Base-by-base conservation (phyloP, 2,329 filamentous ascomycete genomes). In the Drechslera avenae region DNA sequence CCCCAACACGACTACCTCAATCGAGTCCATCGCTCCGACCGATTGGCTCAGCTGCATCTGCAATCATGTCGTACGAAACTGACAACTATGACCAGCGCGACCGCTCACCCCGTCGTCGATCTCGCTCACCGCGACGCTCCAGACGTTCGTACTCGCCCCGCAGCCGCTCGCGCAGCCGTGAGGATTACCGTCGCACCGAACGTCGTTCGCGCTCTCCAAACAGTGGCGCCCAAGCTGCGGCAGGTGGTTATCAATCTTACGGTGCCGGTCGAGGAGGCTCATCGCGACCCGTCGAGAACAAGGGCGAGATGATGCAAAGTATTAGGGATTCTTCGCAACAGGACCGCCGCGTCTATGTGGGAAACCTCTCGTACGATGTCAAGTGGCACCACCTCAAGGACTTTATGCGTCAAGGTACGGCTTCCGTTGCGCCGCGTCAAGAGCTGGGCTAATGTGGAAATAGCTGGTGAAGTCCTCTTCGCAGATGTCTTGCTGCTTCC, bases 351-450 rank as follows among this genome's bases (percentile, higher is more conserved):
- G 94, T 99, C 85, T 99, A 99, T 76, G 94, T 99, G 75, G 94
- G 94, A 78, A 99, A 99, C 75, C 84, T 99, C 67, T 94, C 92
- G 41, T 99, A 99, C 81, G 94, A 99, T 82, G 94, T 99, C 76
- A 99, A 99, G 82, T 99, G 94, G 94, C 93, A 97, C 81, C 94
- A 97, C 73, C 86, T 99, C 59, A 99, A 99, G 82, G 94, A 99
- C 81, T 97, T 97, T 75, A 99, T 99, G 94, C 89, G 94, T 85
- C 91, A 96, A 86, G 93, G 94, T 97, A 82, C 81, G 88, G 63
- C 62, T 60, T 21, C 56, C 34, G 58, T 17, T 36, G 46, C 53
- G 42, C 54, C 40, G 41, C 41, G 34, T 43, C 50, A 50, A 57
- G 57, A 61, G 48, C 34, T 45, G 46, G 57, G 65, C 73, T 77